These are phyloP conservation scores for Fraxinus platypoda DNA, from an alignment of 305 asterid species.

Conservation along the genomic window DNA sequence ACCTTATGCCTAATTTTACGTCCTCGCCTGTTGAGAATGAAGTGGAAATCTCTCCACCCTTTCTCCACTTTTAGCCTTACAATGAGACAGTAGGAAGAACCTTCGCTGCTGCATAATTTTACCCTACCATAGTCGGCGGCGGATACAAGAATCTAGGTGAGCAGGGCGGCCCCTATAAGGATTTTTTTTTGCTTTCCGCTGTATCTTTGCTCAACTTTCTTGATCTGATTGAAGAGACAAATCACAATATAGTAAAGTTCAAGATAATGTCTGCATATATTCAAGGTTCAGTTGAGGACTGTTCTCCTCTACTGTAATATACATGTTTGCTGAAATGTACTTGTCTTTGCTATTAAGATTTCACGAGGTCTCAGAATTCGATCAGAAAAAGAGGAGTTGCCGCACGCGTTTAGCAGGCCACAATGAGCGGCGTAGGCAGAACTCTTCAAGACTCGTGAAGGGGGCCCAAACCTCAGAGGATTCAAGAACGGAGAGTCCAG, in stretches of 20 bases:
- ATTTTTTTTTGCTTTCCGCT: neutral
- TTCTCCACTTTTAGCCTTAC: neutral
- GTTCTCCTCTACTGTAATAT: neutral
- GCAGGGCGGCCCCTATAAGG: too few species aligned
- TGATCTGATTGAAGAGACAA: neutral
- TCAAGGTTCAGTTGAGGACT: neutral
- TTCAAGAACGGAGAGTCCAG: conserved; percentile 27
- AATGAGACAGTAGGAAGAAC: neutral
- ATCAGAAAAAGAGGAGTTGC: conserved; percentile 55
- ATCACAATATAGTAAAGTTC: neutral
- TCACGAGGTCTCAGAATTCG: conserved; percentile 56
- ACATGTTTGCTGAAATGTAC: neutral
- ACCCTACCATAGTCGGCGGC: neutral
- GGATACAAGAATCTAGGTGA: too few species aligned
- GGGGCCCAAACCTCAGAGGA: conserved; percentile 11
- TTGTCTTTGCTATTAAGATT: conserved; percentile 34
- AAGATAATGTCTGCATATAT: neutral
- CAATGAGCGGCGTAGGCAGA: conserved; percentile 54
- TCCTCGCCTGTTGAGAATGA: neutral
- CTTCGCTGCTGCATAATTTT: neutral
- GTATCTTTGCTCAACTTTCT: neutral
- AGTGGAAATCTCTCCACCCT: neutral
- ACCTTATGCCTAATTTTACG: neutral
- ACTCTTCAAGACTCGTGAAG: conserved; percentile 31
- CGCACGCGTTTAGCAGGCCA: conserved; percentile 58